Percentiles rank a stretch among this genome's conserved stretches.
phyloP scores from a whole-genome alignment of 352 stramenopile species.

The Phytophthora niederhauseri region DNA sequence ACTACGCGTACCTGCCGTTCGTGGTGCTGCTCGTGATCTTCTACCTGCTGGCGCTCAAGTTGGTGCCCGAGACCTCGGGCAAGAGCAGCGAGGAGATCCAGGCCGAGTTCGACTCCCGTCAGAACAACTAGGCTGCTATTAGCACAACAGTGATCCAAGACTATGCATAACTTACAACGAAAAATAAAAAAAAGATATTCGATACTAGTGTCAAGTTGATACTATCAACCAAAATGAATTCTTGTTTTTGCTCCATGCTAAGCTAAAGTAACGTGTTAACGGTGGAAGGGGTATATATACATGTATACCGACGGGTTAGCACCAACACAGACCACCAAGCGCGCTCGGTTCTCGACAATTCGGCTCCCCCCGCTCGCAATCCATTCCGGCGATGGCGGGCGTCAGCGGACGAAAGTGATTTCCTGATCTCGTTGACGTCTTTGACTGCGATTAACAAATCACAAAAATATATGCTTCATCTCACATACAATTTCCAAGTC shows the following conservation, averaged over 20 bases:
- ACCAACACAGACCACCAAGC: too few relatives aligned
- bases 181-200: too few relatives aligned
- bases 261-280: not conserved
- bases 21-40: conserved; percentile 32
- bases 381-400: not conserved
- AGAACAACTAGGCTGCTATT: not conserved
- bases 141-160: not conserved
- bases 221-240: not conserved
- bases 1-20: conserved; percentile 44
- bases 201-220: too few relatives aligned
- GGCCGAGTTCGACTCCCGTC: conserved; percentile 26
- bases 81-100: conserved; percentile 29
- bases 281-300: too few relatives aligned
- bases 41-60: conserved; percentile 19
- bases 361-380: not conserved
- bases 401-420: not conserved
- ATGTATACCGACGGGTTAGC: too few relatives aligned
- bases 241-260: not conserved
- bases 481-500: conserved; percentile 4
- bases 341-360: not conserved
- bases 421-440: conserved; percentile 3
- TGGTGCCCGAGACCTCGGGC: conserved; percentile 25
- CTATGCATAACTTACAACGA: too few relatives aligned
- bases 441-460: conserved; percentile 17
- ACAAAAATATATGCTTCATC: conserved; percentile 6